A percentile compares a stretch with the other conserved stretches of the same genome.
phyloP scores from a whole-genome alignment of 345 rosid genomes.

The Lagerstroemia speciosa region DNA sequence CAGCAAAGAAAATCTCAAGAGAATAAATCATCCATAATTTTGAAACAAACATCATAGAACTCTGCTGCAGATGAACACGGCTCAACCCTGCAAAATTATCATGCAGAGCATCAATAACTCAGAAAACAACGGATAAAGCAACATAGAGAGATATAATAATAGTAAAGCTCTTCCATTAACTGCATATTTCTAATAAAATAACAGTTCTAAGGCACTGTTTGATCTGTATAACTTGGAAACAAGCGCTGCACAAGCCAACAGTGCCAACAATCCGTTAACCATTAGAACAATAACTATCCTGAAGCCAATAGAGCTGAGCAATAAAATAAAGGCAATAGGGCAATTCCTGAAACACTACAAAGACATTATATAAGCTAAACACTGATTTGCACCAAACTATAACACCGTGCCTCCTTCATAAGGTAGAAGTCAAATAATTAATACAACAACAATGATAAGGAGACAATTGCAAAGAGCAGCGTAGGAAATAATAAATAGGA shows the following conservation, averaged over 20 bases:
- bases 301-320: neutral
- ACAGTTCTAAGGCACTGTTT: neutral
- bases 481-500: neutral
- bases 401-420: too few species aligned
- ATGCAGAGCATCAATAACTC: conserved; percentile 25
- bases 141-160: neutral
- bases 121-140: conserved; percentile 6
- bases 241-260: conserved; percentile 15
- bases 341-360: too few species aligned
- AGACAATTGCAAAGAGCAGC: neutral
- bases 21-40: conserved; percentile 15
- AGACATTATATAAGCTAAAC: too few species aligned
- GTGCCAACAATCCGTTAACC: conserved; percentile 4
- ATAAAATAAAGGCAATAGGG: neutral
- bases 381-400: too few species aligned
- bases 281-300: neutral
- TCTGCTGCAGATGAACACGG: conserved; percentile 42
- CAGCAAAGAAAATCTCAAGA: conserved; percentile 8
- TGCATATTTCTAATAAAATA: neutral
- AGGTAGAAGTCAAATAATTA: too few species aligned
- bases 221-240: conserved; percentile 15
- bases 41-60: conserved; percentile 18
- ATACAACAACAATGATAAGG: too few species aligned
- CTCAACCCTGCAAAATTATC: conserved; percentile 67
- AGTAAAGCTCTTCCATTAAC: too few species aligned